Conservation (phyloP, 2,329 filamentous ascomycete species). For the Ophiosphaerella herpotricha region DNA sequence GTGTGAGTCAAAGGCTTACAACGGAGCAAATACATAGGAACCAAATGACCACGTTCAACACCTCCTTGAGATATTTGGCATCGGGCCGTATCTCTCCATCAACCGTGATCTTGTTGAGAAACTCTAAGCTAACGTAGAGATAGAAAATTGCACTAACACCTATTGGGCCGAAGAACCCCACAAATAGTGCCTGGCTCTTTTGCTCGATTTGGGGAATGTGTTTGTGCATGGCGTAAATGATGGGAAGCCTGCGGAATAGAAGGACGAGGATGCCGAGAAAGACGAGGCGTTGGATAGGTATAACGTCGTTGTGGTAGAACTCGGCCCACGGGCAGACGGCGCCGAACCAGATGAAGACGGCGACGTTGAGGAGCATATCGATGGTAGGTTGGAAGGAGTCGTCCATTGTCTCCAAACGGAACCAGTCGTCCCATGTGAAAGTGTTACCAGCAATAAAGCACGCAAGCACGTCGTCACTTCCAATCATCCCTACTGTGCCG, state of each 20-base stretch:
- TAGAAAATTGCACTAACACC: slow-evolving; percentile 92
- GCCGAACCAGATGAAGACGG: slow-evolving; percentile 78
- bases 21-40: slow-evolving; percentile 84
- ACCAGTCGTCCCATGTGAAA: slow-evolving; percentile 81
- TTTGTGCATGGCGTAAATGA: slow-evolving; percentile 74
- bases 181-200: slow-evolving; percentile 75
- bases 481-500: slow-evolving; percentile 84
- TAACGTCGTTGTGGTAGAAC: slow-evolving; percentile 70
- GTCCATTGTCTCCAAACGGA: slow-evolving; percentile 83
- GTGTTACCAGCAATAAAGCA: slow-evolving; percentile 91
- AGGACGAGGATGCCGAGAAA: slow-evolving; percentile 76
- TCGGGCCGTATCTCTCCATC: slow-evolving; percentile 67
- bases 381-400: slow-evolving; percentile 94
- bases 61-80: slow-evolving; percentile 67
- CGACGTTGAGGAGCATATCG: slow-evolving; percentile 89
- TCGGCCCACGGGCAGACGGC: slow-evolving; percentile 79
- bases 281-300: slow-evolving; percentile 75
- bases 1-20: slow-evolving; percentile 55
- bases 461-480: slow-evolving; percentile 86
- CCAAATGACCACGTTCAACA: slow-evolving; percentile 77
- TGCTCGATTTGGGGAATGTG: slow-evolving; percentile 80
- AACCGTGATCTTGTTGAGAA: slow-evolving; percentile 63
- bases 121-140: slow-evolving; percentile 79
- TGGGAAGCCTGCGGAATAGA: slow-evolving; percentile 75
- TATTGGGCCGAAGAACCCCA: slow-evolving; percentile 92